Evolutionary conservation across 495 filamentous ascomycete genomes (phyloP), one percentile per base, ranked within the genome.

Genomic region (Bombardia bombarda): DNA sequence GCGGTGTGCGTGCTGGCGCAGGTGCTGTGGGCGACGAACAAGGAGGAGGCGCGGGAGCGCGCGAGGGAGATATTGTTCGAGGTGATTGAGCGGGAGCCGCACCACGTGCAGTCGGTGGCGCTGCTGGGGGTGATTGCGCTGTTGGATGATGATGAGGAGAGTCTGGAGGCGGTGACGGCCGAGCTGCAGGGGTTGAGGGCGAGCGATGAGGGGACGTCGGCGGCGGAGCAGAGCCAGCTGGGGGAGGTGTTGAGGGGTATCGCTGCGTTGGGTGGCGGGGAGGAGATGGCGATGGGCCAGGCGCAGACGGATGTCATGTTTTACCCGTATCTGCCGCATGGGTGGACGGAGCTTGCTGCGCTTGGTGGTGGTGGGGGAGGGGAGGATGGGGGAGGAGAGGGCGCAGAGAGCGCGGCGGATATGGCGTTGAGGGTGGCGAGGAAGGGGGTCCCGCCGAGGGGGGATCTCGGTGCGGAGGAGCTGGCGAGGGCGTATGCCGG

Each of bases 1-100:
- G 83, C 90, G 3, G 80, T 90, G 13, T 95, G 89, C 55, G 72
- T 95, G 13, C 72, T 97, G 7, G 83, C 89, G 2, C 85, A 97
- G 56, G 81, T 96, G 3, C 73, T 97, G 5, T 98, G 90, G 89
- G 88, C 87, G 3, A 90, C 84, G 55, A 90, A 86, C 19, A 80
- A 79, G 1, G 78, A 83, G 7, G 78, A 84, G 10, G 84, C 89
- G 37, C 73, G 80, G 31, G 74, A 73, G 32, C 77, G 87, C 42
- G 87, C 90, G 10, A 74, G 86, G 4, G 79, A 93, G 37, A 76
- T 92, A 45, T 63, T 97, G 17, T 87, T 94, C 51, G 79, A 80
- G 12, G 67, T 82, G 38, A 79, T 94, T 13, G 84, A 89, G 53
- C 70, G 55, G 17, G 62, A 84, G 40, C 77, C 84, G 0, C 75